A percentile compares a stretch with the other conserved stretches of the same genome.
These are phyloP conservation scores for Ceratobasidium sp. DNA, from an alignment of 1,284 basidiomycete genomes.

Conservation along the genomic window DNA sequence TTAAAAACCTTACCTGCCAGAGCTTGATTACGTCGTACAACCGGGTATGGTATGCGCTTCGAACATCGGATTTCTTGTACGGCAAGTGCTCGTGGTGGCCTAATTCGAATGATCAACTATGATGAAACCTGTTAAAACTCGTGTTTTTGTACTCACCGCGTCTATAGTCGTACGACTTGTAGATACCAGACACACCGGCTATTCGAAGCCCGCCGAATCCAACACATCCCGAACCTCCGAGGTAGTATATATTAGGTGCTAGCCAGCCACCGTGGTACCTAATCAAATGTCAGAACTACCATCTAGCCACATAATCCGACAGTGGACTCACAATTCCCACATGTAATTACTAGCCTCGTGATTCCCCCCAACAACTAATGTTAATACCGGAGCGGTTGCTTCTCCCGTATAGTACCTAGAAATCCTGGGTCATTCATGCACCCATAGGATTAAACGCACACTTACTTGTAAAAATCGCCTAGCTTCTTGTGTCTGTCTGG, in stretches of 20 bases:
- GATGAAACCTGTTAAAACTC: constrained; percentile 59
- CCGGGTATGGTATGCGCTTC: constrained; percentile 92
- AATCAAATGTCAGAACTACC: background rate
- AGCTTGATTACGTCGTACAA: constrained; percentile 87
- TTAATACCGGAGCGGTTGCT: constrained; percentile 84
- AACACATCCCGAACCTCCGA: constrained; percentile 92
- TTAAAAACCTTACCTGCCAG: constrained; percentile 66
- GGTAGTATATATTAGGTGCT: constrained; percentile 96
- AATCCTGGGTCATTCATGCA: constrained; percentile 6
- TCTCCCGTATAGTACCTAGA: constrained; percentile 87
- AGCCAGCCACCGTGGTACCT: constrained; percentile 96
- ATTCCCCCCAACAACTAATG: constrained; percentile 96
- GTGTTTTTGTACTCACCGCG: constrained; percentile 64
- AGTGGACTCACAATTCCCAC: constrained; percentile 86
- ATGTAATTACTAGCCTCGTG: constrained; percentile 98
- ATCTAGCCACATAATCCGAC: too few species aligned
- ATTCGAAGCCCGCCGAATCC: constrained; percentile 88
- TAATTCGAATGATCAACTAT: constrained; percentile 69
- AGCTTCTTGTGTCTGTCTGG: constrained; percentile 89
- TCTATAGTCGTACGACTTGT: constrained; percentile 82
- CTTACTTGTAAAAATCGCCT: constrained; percentile 85
- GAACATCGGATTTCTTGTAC: constrained; percentile 70
- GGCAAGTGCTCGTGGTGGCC: constrained; percentile 66
- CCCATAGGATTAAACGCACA: background rate
- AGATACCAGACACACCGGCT: constrained; percentile 93